phyloP scores from a whole-genome alignment of 2,329 filamentous ascomycete genomes.

The Fusarium virguliforme region DNA sequence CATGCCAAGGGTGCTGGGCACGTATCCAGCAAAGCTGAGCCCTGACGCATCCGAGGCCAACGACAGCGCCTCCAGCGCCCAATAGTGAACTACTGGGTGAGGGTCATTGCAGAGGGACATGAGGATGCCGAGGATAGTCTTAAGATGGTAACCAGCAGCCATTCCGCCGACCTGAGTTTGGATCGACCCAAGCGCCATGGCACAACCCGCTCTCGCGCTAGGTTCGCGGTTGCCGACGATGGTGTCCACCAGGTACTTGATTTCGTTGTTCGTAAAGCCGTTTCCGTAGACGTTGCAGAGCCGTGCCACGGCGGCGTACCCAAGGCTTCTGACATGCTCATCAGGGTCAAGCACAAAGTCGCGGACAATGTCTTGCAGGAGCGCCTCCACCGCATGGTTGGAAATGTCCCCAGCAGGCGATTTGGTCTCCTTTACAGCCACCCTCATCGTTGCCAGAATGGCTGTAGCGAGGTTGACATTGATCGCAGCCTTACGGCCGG shows the following conservation, averaged over 20 bases:
- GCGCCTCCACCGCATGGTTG: constrained; percentile 82
- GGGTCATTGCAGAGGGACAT: constrained; percentile 98
- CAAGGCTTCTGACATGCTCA: constrained; percentile 87
- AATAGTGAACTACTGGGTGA: constrained; percentile 95
- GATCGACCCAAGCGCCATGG: constrained; percentile 92
- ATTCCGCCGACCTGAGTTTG: constrained; percentile 97
- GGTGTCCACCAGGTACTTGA: constrained; percentile 92
- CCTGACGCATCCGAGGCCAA: constrained; percentile 93
- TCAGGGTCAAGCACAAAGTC: constrained; percentile 87
- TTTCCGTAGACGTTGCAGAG: constrained; percentile 90
- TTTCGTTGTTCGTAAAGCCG: constrained; percentile 88
- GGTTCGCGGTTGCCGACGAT: constrained; percentile 96
- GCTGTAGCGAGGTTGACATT: constrained; percentile 91
- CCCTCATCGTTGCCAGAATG: constrained; percentile 84
- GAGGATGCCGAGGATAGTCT: constrained; percentile 97
- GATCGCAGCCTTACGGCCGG: constrained; percentile 90
- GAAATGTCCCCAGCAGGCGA: constrained; percentile 82
- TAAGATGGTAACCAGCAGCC: constrained; percentile 95
- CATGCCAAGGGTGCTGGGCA: constrained; percentile 93
- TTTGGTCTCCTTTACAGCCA: constrained; percentile 85
- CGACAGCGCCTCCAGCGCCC: constrained; percentile 91
- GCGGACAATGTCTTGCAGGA: constrained; percentile 82
- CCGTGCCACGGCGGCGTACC: constrained; percentile 87
- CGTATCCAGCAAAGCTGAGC: constrained; percentile 90
- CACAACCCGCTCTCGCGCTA: constrained; percentile 92